Evolutionary conservation across 2,329 filamentous ascomycete genomes (phyloP), one percentile per base, ranked within the genome.

Genomic region (Aspergillus alliaceus): DNA sequence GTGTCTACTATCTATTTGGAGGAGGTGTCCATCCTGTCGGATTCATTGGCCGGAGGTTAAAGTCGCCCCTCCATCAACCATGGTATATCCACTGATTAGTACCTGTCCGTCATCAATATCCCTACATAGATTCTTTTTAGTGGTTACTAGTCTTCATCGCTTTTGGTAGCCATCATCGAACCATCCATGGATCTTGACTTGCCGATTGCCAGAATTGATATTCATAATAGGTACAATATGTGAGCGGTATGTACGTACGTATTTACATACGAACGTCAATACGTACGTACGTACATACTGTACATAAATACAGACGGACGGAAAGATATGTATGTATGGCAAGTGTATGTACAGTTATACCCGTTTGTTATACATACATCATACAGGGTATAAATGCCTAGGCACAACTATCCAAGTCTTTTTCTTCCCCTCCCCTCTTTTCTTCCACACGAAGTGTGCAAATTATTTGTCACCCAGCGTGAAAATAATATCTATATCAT

Each of bases 1-100:
- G n/a, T n/a, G n/a, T n/a, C n/a, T n/a, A n/a, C n/a, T 48, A 18
- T 48, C 44, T 4, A 48, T 22, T 48, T 31, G 11, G 18, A 22
- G 24, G n/a, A 22, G 44, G 44, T 32, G 32, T 8, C 27, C 22
- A 46, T 44, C 44, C 27, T 18, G 29, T 31, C 24, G 25, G 34
- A 31, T 20, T 53, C 11, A 53, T 53, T 53, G 51, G 51, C 20
- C 37, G 29, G 24, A 27, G 40, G 40, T n/a, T 44, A 44, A 46
- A 29, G 29, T 24, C 11, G 32, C 56, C 60, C 58, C 60, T 60
- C 58, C 39, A 27, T 39, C 37, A 56, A 59, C 60, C 56, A 61
- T 57, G 59, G 60, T 59, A 47, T 32, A 18, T 25, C 25, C 24
- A 15, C 44, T 47, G 6, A 18, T 49, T 54, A 44, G 31, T 39